Conservation (phyloP, 2,329 filamentous ascomycete genomes). For the Diaporthe sp. region DNA sequence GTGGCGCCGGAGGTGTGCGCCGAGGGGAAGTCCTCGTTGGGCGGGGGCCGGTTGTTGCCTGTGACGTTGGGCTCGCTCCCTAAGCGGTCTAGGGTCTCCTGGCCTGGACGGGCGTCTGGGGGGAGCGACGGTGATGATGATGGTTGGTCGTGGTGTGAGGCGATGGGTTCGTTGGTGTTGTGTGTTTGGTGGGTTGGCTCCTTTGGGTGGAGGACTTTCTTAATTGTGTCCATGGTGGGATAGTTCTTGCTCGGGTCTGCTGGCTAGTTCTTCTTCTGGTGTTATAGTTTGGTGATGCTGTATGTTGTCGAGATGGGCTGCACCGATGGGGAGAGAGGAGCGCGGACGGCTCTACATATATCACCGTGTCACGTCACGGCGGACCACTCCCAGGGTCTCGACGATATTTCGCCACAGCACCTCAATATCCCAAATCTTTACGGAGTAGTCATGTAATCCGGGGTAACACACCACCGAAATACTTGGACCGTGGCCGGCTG, state of each 20-base stretch:
- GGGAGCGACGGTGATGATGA: not conserved
- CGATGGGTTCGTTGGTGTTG: conserved; percentile 18
- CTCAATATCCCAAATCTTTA: not conserved
- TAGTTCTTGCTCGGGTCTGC: too few relatives aligned
- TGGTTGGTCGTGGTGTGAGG: conserved; percentile 19
- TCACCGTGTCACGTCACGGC: not conserved
- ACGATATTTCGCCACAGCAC: conserved; percentile 10
- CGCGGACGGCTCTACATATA: not conserved
- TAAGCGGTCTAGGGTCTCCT: conserved; percentile 34
- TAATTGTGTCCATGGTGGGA: conserved; percentile 38
- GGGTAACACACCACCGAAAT: not conserved
- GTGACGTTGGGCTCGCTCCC: conserved; percentile 35
- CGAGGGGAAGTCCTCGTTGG: conserved; percentile 1
- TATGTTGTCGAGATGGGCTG: not conserved
- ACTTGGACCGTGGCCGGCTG: not conserved
- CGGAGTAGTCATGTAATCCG: not conserved
- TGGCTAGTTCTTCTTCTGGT: too few relatives aligned
- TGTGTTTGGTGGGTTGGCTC: conserved; percentile 18
- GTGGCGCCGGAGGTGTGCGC: not conserved
- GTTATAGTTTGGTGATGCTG: too few relatives aligned
- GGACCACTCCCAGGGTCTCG: not conserved
- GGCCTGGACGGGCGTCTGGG: conserved; percentile 5
- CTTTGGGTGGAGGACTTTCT: conserved; percentile 40
- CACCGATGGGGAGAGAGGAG: too few relatives aligned
- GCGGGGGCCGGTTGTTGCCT: conserved; percentile 30